Evolutionary conservation across 2,329 filamentous ascomycete species (phyloP), one percentile per base, ranked within the genome.

Genomic region (Phoma sp.): DNA sequence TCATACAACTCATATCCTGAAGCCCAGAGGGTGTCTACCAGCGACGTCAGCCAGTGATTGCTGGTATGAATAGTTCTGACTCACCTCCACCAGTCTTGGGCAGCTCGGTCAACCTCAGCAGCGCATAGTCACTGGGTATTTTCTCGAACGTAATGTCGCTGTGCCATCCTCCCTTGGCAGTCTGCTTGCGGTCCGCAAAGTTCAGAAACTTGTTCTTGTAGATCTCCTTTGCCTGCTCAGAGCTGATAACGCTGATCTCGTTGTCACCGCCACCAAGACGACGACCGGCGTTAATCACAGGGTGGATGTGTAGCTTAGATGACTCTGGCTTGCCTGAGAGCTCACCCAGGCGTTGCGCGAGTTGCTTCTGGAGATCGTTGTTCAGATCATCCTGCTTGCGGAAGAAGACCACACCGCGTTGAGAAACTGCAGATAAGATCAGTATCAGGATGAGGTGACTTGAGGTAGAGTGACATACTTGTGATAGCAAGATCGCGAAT

Each of bases 251-350:
- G 43, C 73, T 76, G 51, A 78, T 77, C 47, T 78, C 67, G 10
- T 71, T 58, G 44, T 78, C 76, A 7, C 67, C 65, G 15, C 52
- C 46, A 27, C 52, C 52, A 13, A 55, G 46, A 19, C 41, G 52
- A 8, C 52, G 40, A 3, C 84, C 73, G 74, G 77, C 65, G 59
- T 78, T 78, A 49, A 73, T 66, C 33, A 88, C 70, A 0, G 85
- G 86, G 63, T 88, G 85, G 45, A 88, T 86, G 64, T 88, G 85
- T 6, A 88, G 75, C 39, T 78, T 79, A 0, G 84, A 87, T 0
- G 79, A 82, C 0, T 72, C 65, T 0, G 85, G 85, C 55, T 85
- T 85, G 51, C 84, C 84, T 0, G 82, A 79, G 0, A 87, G 77
- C 67, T 85, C 75, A 10, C 86, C 86, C 0, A 88, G 80, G 39